Percentiles rank a stretch among this genome's conserved stretches.
These are phyloP conservation scores for Chytridiales sp. DNA, from an alignment of 371 early-diverging fungal genomes.

Conservation along the genomic window DNA sequence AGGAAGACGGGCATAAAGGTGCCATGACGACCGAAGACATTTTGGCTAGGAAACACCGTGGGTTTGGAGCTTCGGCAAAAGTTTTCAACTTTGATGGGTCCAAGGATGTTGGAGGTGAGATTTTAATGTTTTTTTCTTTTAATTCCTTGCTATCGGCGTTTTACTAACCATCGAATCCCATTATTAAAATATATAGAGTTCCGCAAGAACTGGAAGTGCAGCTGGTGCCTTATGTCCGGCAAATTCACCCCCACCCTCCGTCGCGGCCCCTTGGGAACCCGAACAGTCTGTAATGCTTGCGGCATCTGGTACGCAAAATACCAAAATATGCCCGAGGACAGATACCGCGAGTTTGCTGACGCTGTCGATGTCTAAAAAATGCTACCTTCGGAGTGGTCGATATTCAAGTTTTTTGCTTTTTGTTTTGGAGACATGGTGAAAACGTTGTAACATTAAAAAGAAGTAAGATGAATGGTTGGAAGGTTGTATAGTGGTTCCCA, in stretches of 20 bases:
- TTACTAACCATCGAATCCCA: not conserved
- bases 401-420: too few species aligned
- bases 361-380: too few species aligned
- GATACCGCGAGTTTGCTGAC: too few species aligned
- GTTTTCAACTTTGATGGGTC: constrained; percentile 30
- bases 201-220: constrained; percentile 29
- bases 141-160: too few species aligned
- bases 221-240: constrained; percentile 33
- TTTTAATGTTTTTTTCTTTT: not conserved
- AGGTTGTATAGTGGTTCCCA: too few species aligned
- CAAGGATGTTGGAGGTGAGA: constrained; percentile 5
- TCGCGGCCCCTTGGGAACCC: constrained; percentile 28
- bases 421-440: too few species aligned
- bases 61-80: constrained; percentile 30
- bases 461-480: too few species aligned
- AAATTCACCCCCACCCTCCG: constrained; percentile 32
- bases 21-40: not conserved
- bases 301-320: constrained; percentile 34
- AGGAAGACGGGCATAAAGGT: not conserved
- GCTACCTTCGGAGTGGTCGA: too few species aligned
- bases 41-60: constrained; percentile 18
- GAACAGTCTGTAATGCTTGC: constrained; percentile 37
- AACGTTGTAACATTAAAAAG: too few species aligned
- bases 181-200: constrained; percentile 17
- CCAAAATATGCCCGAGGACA: constrained; percentile 25